Base-by-base conservation (phyloP, 352 stramenopile genomes). In the Phytophthora pluvialis region DNA sequence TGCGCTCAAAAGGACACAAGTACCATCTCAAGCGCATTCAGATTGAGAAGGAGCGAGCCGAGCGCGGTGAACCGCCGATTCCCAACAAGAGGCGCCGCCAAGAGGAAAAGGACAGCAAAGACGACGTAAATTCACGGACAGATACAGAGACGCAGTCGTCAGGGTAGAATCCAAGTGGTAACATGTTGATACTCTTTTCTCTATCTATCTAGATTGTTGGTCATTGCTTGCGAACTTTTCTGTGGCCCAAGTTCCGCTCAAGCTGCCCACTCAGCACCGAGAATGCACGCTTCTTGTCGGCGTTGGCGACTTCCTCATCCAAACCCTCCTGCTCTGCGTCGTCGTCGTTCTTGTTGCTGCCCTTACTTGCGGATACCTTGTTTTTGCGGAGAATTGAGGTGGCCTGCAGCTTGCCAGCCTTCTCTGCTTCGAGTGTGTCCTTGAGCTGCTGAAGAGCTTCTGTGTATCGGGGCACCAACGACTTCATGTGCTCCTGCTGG, bases 1-100 rank as follows among this genome's bases (percentile, higher is more conserved):
- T 93, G 61, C 57, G 68, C n/a, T 95, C 87, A 33, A 95, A 95
- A 47, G 81, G 84, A 9, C 87, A 95, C 72, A 85, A 86, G 40
- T 93, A 80, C 38, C 83, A 95, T 71, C n/a, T 93, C 45, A 91
- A 90, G 45, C 78, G 86, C 3, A 44, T 91, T 13, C 71, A 86
- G 44, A 77, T 90, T 15, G 73, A 90, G 49, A 85, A 77, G 50
- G 57, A 73, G 36, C 53, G 49, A 67, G 50, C 47, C 58, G 60
- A 72, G 35, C 29, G 60, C 6, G 61, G 53, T 9, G 64, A 73
- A 35, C 39, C 42, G 26, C 33, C 35, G 7, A 38, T 67, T 46
- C 18, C 39, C 2, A 50, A 47, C 26, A 74, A 75, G 31, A 60
- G 59, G 11, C 42, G 59, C 39, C 55, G 65, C 3, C 46, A 72